Percentiles rank a stretch among this genome's conserved stretches.
Evolutionary conservation across 2,329 filamentous ascomycete species (phyloP).

Genomic region (Alternaria brassicae): DNA sequence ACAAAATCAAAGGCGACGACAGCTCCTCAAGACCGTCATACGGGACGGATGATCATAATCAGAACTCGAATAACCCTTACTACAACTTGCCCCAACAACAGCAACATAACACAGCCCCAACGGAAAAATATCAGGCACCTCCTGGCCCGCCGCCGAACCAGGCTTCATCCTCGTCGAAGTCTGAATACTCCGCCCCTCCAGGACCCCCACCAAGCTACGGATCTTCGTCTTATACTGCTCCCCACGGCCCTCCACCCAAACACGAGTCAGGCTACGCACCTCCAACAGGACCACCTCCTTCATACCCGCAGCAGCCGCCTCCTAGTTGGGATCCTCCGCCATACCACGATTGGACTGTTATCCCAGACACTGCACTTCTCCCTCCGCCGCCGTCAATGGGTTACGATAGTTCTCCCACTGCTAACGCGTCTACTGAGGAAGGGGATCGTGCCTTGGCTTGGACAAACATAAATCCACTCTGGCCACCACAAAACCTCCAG

Average conservation of each 20-base stretch:
- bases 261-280: constrained; percentile 31
- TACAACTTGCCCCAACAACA: constrained; percentile 27
- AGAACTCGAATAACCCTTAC: constrained; percentile 36
- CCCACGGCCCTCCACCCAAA: constrained; percentile 27
- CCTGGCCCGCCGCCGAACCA: constrained; percentile 42
- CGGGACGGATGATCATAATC: constrained; percentile 31
- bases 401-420: constrained; percentile 69
- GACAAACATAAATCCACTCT: constrained; percentile 68
- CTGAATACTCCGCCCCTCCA: constrained; percentile 31
- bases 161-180: constrained; percentile 10
- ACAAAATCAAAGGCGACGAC: constrained; percentile 43
- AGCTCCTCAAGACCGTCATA: constrained; percentile 22
- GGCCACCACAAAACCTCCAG: constrained; percentile 60
- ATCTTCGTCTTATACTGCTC: constrained; percentile 29
- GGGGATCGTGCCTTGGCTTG: constrained; percentile 70
- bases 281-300: constrained; percentile 41
- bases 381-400: constrained; percentile 75
- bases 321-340: constrained; percentile 58
- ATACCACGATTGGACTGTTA: constrained; percentile 75
- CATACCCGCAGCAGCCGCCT: constrained; percentile 42
- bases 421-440: constrained; percentile 71
- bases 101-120: constrained; percentile 21
- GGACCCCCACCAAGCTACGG: constrained; percentile 29
- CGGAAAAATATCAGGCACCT: constrained; percentile 40
- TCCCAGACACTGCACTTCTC: constrained; percentile 75